A percentile compares a stretch with the other conserved stretches of the same genome.
These are phyloP conservation scores for Eucalyptus lansdowneana DNA, from an alignment of 345 rosid genomes.

Conservation along the genomic window DNA sequence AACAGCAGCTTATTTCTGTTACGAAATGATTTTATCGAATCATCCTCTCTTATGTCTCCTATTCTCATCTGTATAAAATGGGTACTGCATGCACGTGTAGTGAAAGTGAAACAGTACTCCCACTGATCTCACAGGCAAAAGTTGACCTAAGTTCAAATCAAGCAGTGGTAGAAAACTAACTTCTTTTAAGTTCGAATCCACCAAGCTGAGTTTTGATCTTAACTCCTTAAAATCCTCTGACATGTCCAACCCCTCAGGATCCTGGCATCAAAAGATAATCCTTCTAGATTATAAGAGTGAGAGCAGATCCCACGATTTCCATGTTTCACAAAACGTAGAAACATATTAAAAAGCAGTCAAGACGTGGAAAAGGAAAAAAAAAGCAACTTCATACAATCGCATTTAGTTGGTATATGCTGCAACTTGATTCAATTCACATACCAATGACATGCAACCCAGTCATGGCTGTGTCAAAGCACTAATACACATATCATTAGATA, in stretches of 20 bases:
- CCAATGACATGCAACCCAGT: not conserved
- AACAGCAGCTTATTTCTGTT: not conserved
- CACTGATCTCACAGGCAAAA: not conserved
- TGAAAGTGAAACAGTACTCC: not conserved
- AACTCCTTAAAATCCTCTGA: conserved; percentile 17
- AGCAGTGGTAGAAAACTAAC: not conserved
- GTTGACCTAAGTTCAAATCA: not conserved
- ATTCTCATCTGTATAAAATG: not conserved
- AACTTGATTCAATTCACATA: not conserved
- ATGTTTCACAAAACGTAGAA: not conserved
- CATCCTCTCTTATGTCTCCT: not conserved
- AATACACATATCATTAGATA: not conserved
- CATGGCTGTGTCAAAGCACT: not conserved
- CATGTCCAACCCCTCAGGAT: not conserved
- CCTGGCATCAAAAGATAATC: not conserved
- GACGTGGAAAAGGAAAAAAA: not conserved
- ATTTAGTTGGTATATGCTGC: not conserved
- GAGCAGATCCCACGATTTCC: not conserved
- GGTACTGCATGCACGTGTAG: not conserved
- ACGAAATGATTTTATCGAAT: not conserved
- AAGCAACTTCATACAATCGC: not conserved
- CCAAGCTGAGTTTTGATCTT: conserved; percentile 12
- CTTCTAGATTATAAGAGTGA: not conserved
- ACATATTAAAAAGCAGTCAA: not conserved
- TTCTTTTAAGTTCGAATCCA: conserved; percentile 21